Percentiles rank a stretch among this genome's conserved stretches.
phyloP scores from a whole-genome alignment of 2,329 filamentous ascomycete genomes.

The Verticillium nubilum region DNA sequence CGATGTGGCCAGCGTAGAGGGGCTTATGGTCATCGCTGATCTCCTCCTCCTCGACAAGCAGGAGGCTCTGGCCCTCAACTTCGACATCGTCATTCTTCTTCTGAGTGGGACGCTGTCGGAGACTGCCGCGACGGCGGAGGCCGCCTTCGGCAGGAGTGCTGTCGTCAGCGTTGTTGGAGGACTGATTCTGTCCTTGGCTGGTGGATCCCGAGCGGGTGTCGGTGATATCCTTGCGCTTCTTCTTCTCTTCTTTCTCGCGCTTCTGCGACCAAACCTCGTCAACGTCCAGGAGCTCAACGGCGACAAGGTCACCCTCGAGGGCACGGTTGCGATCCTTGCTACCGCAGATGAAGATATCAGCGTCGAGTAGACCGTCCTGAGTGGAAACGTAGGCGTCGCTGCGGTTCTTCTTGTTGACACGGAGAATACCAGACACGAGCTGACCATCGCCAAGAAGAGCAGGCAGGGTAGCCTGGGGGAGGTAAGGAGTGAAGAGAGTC shows the following conservation, averaged over 20 bases:
- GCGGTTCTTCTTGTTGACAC: constrained; percentile 99
- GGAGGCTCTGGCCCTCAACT: constrained; percentile 93
- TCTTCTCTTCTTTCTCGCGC: constrained; percentile 99
- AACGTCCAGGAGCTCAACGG: constrained; percentile 92
- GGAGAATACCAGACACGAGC: constrained; percentile 90
- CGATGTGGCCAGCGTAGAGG: constrained; percentile 92
- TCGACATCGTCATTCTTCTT: constrained; percentile 99
- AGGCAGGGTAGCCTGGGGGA: constrained; percentile 89
- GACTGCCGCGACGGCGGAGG: constrained; percentile 85
- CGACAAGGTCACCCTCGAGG: constrained; percentile 91
- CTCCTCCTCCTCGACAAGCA: constrained; percentile 96
- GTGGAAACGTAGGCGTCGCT: constrained; percentile 98
- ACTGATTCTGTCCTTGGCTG: constrained; percentile 60
- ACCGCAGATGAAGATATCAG: constrained; percentile 98
- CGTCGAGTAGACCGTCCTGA: constrained; percentile 79
- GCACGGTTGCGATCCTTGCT: constrained; percentile 98
- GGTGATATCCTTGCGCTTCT: constrained; percentile 98
- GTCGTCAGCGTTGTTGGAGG: constrained; percentile 56
- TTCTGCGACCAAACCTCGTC: constrained; percentile 99
- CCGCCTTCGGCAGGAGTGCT: constrained; percentile 68
- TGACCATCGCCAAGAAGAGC: constrained; percentile 87
- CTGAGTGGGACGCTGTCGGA: constrained; percentile 93
- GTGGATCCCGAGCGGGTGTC: constrained; percentile 77
- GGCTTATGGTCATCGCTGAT: constrained; percentile 98
- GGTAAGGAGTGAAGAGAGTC: constrained; percentile 95